Base-by-base conservation (phyloP, 768 basidiomycete species). In the Agaricus sinodeliciosus region DNA sequence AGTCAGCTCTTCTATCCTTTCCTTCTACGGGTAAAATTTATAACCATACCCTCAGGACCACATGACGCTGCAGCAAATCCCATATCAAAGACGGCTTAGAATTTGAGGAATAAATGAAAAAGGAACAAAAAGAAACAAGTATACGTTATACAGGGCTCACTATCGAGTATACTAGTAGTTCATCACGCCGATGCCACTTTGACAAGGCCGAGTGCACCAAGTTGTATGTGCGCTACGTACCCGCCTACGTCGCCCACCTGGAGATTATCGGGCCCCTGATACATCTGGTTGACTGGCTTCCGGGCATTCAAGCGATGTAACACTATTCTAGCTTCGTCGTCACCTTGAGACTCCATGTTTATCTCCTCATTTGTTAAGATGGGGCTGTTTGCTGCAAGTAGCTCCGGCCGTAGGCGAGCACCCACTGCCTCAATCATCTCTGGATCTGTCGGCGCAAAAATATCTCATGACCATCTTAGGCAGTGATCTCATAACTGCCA, bases 51-150 rank as follows among this genome's bases (percentile, higher is more conserved):
- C 2, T 31, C 31, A 31, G 31, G 7, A 31, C 31, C 2, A 31
- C 7, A 8, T 8, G 31, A 31, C 31, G 11, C 4, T 31, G 31
- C 31, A 18, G 35, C 19, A 22, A 13, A 34, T 41, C 19, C 56
- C 50, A 26, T 50, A 54, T 9, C 41, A 44, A n/a, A 49, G 48
- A 42, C 28, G 12, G 12, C 39, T 40, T 28, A 15, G 22, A 44
- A 13, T 39, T 19, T 26, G 9, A 22, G 22, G 22, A 58, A 64
- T n/a, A 68, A 69, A 57, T 70, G 68, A 51, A 68, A 69, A 63
- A 70, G 67, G 31, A 31, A 31, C 31, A 58, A 72, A 69, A 54
- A 56, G 58, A 42, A 68, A 63, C 55, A 68, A 64, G 64, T 59
- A 57, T 39, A 54, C 28, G 39, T 36, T 41, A 47, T 26, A 39